phyloP scores from a whole-genome alignment of 805 yeast genomes.

The Spathaspora passalidarum region DNA sequence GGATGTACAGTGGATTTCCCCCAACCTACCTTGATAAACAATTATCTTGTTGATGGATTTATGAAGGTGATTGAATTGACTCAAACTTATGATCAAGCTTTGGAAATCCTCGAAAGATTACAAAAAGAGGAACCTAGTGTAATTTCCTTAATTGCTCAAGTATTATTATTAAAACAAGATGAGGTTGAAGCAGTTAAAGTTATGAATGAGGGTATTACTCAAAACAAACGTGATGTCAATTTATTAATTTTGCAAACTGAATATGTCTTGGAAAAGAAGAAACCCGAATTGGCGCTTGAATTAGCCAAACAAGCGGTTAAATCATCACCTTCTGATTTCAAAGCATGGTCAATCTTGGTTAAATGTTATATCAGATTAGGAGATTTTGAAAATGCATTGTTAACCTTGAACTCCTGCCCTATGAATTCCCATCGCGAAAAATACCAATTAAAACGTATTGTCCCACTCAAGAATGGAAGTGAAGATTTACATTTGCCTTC shows the following conservation, averaged over 20 bases:
- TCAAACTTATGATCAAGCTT: conserved; percentile 58
- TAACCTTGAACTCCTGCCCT: conserved; percentile 77
- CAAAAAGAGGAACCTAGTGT: conserved; percentile 54
- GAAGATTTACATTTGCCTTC: conserved; percentile 69
- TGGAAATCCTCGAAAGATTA: conserved; percentile 56
- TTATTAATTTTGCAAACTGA: conserved; percentile 55
- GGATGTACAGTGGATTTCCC: conserved; percentile 71
- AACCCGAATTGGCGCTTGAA: conserved; percentile 55
- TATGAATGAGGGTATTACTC: conserved; percentile 48
- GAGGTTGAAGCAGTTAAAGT: conserved; percentile 57
- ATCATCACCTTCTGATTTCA: conserved; percentile 71
- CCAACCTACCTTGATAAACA: conserved; percentile 58
- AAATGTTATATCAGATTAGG: conserved; percentile 59
- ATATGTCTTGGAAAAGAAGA: conserved; percentile 51
- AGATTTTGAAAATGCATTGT: conserved; percentile 67
- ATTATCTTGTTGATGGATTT: conserved; percentile 75
- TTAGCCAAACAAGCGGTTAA: conserved; percentile 64
- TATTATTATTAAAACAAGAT: conserved; percentile 51
- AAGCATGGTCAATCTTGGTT: conserved; percentile 69
- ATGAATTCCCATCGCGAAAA: conserved; percentile 74
- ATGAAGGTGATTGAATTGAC: conserved; percentile 62
- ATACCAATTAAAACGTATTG: conserved; percentile 57
- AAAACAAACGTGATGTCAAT: conserved; percentile 53
- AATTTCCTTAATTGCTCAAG: conserved; percentile 51
- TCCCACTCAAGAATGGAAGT: conserved; percentile 44